Evolutionary conservation across 192 early-diverging fungal genomes (phyloP), one percentile per base, ranked within the genome.

Genomic region (Mortierella alpina): DNA sequence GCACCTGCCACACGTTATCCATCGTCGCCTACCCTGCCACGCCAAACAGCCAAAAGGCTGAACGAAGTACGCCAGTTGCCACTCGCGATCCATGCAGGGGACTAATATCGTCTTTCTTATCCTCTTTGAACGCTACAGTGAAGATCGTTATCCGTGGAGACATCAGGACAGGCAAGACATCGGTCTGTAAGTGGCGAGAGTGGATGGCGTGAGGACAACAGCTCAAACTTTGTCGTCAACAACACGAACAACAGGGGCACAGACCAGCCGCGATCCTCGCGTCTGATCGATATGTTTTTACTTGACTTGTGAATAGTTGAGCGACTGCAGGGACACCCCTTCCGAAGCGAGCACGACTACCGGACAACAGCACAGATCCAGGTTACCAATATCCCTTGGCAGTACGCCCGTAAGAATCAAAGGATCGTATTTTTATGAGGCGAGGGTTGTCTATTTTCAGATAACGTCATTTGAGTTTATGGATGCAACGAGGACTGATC

Each of bases 301-400:
- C 62, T 59, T 53, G 17, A 22, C 46, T 66, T 31, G 9, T 42
- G 49, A 61, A 13, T 45, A 90, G 88, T 90, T 45, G 66, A 86
- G 60, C 81, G 88, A 31, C 65, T 90, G 5, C 88, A 90, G 59
- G 88, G 88, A 15, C 61, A 47, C 41, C 70, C 82, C 15, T 90
- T 85, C 62, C 50, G 50, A 9, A 63, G 59, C 31, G 76, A 66
- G 44, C 78, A 72, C 41, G 63, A 75, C 3, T 90, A 90, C 68
- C 53, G 54, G 39, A 78, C 88, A n/a, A 90, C 88, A n/a, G 73
- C 82, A 31, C 84, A 90, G 66, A 90, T 90, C 62, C 82, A 90
- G 69, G 88, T 90, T 6, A 84, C 87, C 17, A 90, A 90, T 57
- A 88, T 90, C 41, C 88, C 84, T 39, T 90, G 88, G 88, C 79